Evolutionary conservation across 2,329 filamentous ascomycete species (phyloP).

Genomic region (Nigrograna mackinnonii): DNA sequence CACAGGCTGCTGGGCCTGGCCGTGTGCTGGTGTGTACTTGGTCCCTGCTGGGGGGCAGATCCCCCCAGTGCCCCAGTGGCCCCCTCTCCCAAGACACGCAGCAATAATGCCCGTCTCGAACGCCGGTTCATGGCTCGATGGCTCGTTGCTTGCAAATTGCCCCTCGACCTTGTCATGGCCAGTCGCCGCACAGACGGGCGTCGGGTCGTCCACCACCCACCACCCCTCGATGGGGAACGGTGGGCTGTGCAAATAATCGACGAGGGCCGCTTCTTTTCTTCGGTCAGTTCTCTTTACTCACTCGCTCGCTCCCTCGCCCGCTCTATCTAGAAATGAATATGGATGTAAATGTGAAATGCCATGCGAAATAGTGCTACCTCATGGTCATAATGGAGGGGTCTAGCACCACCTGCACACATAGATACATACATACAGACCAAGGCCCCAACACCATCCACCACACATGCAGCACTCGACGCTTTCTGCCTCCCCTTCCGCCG

Average conservation of each 20-base stretch:
- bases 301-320: not conserved
- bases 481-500: not conserved
- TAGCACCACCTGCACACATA: too few relatives aligned
- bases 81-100: conserved; percentile 1
- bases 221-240: not conserved
- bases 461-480: too few relatives aligned
- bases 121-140: conserved; percentile 15
- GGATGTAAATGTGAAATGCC: not conserved
- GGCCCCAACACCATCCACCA: too few relatives aligned
- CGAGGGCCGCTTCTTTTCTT: not conserved
- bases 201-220: not conserved
- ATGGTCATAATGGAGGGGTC: not conserved
- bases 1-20: not conserved
- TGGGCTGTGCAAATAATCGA: not conserved
- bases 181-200: conserved; percentile 1
- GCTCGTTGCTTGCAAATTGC: conserved; percentile 3
- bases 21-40: not conserved
- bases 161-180: conserved; percentile 1
- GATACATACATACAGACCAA: too few relatives aligned
- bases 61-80: not conserved
- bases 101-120: too few relatives aligned
- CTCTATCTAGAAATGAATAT: too few relatives aligned
- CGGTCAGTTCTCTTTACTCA: not conserved
- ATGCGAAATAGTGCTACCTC: not conserved
- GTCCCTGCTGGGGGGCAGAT: not conserved